Evolutionary conservation across 2,329 filamentous ascomycete genomes (phyloP), one percentile per base, ranked within the genome.

Genomic region (Colletotrichum trifolii): DNA sequence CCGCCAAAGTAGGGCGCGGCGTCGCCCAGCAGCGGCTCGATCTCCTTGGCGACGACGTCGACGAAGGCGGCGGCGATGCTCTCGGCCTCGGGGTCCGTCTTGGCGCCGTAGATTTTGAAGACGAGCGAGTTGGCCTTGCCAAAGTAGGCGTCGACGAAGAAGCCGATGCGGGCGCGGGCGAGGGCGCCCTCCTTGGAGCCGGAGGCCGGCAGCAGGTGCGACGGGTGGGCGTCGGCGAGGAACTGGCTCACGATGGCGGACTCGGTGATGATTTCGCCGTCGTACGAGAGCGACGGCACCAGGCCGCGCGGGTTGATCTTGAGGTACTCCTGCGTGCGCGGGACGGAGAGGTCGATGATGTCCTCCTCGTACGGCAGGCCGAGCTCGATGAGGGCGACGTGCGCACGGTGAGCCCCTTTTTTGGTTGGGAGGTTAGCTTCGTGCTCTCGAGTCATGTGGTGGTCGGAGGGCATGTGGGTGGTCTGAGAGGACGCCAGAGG

Each of bases 241-340:
- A 93, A 95, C 69, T 90, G 87, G 1, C 88, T 77, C n/a, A 95
- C 87, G 67, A 95, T 86, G 68, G 81, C 88, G 2, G 90, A 93
- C 75, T 96, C 92, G 57, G 86, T 88, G 72, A 96, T 82, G 73
- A 92, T 89, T 67, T 91, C 83, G 66, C 82, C 83, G 67, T 87
- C 83, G 80, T 91, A 90, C 33, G 85, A 84, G 60, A 96, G 78
- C 0, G 88, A 80, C 1, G 93, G 92, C 5, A 96, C 91, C 3
- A 94, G 86, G 12, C 93, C 93, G 61, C 91, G 88, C 69, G 92
- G 91, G 79, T 95, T 94, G 74, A 96, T 79, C 55, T 89, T 81
- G 8, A 96, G 85, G 74, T 95, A 96, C 82, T 89, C 92, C 42
- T 86, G 81, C 35, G 90, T 88, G 9, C 92, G 87, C 0, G 92